phyloP scores from a whole-genome alignment of 2,329 filamentous ascomycete species.

The Ilyonectria robusta region DNA sequence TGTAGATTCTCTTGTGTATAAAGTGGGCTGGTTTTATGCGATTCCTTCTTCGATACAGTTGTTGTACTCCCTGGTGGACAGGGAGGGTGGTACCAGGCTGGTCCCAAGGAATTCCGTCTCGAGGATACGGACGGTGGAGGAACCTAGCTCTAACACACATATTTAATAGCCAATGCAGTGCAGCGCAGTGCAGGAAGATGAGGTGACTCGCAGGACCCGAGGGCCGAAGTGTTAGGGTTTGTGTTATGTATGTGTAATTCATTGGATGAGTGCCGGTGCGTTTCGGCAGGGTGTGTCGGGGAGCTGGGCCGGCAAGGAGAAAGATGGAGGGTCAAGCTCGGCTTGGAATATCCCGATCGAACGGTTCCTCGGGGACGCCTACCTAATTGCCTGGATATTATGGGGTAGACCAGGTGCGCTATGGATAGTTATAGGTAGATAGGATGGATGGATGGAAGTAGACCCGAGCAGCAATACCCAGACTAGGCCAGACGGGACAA shows the following conservation, averaged over 20 bases:
- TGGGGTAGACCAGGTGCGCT: conserved; percentile 6
- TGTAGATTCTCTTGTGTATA: no score
- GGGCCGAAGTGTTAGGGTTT: not conserved
- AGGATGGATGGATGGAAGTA: conserved; percentile 3
- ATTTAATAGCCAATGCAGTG: not conserved
- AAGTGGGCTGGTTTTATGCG: no score
- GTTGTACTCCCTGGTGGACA: no score
- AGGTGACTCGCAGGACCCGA: conserved; percentile 3
- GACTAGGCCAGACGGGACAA: conserved; percentile 10
- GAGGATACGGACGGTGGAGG: no score
- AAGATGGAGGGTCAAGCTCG: conserved; percentile 11
- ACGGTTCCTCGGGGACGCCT: conserved; percentile 26
- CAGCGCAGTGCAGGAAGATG: conserved; percentile 1
- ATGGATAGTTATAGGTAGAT: not conserved
- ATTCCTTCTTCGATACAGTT: no score
- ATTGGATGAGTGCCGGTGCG: not conserved
- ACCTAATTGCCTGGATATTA: conserved; percentile 15
- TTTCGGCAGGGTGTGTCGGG: not conserved
- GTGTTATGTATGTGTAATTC: not conserved
- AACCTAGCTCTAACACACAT: no score
- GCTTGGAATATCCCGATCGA: conserved; percentile 29
- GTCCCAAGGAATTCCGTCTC: no score
- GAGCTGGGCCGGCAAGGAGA: conserved; percentile 3
- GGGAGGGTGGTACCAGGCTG: no score
- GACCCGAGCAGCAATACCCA: not conserved